Evolutionary conservation across 805 yeast species (phyloP), one percentile per base, ranked within the genome.

Genomic region (Cyberlindnera veronae): DNA sequence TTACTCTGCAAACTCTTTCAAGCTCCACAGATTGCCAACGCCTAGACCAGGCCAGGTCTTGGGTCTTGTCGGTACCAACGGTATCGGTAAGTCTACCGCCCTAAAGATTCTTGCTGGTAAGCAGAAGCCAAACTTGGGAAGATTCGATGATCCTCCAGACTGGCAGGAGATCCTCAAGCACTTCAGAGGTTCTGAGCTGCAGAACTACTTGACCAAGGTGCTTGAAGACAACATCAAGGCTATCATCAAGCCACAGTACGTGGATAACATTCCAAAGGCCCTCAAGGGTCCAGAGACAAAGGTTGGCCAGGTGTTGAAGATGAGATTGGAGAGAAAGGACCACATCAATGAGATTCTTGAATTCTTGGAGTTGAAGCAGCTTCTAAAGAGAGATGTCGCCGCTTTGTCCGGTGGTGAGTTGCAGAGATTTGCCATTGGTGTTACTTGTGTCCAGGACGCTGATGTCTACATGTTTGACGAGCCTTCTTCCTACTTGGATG

Each of bases 11-110:
- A 93, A 93, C 67, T 87, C 96, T 41, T 93, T 93, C 80, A 93
- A 93, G 67, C 76, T 93, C 60, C 99, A 93, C 66, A 79, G 99
- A 66, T 74, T 93, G 58, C 99, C 99, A 19, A 90, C 95, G 42
- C 99, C 99, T 49, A 85, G 99, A 69, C 98, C 99, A 3, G 98
- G 98, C 46, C 99, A 93, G 69, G 99, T 93, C 22, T 74, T 93
- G 50, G 99, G 99, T 53, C 77, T 93, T 53, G 99, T 93, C 37
- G 99, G 99, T 58, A 87, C 97, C 46, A 93, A 93, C 72, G 99
- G 99, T 89, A 93, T 93, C 60, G 99, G 99, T 58, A 93, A 93
- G 64, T 85, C 95, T 11, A 93, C 99, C 15, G 99, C 99, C 8
- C 76, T 93, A 62, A 93, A 93, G 69, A 90, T 93, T 59, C 76